Conservation (phyloP, 257 asterid species). For the Penstemon eatonii region DNA sequence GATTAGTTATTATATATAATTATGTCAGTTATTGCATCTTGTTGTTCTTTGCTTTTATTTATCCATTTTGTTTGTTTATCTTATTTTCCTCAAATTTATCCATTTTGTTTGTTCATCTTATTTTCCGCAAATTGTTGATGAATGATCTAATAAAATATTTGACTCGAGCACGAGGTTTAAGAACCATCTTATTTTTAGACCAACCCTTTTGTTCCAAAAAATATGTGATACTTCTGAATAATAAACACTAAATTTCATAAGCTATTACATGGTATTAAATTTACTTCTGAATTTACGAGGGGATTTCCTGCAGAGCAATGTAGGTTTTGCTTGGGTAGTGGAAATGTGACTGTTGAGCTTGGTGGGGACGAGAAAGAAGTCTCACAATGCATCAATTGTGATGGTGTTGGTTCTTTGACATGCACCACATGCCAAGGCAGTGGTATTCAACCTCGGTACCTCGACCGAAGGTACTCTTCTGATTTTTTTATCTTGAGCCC, state of each 20-base stretch:
- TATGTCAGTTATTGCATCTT: neutral
- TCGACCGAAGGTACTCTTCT: slow-evolving; percentile 79
- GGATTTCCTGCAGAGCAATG: slow-evolving; percentile 62
- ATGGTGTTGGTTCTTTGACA: slow-evolving; percentile 78
- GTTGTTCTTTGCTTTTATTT: neutral
- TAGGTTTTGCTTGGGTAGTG: slow-evolving; percentile 83
- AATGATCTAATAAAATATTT: neutral
- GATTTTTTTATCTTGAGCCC: neutral
- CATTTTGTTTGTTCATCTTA: neutral
- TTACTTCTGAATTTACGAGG: neutral
- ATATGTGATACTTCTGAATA: neutral
- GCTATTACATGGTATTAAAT: neutral
- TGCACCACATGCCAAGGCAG: slow-evolving; percentile 99
- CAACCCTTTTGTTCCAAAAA: neutral
- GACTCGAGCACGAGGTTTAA: neutral
- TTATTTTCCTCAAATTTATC: neutral
- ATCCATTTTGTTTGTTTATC: neutral
- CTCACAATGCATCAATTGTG: slow-evolving; percentile 85
- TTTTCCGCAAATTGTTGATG: neutral
- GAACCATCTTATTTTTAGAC: neutral
- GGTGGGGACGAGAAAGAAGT: slow-evolving; percentile 83
- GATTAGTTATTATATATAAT: neutral
- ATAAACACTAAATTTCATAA: neutral
- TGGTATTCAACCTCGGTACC: slow-evolving; percentile 97
- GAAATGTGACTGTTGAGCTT: slow-evolving; percentile 77